Conservation (phyloP, 768 basidiomycete species). For the Dacryopinax primogenitus region DNA sequence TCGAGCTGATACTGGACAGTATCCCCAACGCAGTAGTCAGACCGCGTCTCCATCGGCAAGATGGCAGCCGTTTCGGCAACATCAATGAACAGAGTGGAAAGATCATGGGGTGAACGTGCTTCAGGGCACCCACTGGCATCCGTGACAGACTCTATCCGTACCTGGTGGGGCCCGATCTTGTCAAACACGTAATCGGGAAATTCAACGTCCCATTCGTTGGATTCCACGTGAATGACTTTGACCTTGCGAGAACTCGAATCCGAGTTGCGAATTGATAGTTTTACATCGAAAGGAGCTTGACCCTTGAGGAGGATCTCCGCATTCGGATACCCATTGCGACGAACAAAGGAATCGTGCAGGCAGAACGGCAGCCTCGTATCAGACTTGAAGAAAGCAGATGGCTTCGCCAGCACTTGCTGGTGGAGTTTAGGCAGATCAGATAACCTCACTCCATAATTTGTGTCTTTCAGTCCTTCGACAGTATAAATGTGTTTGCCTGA, state of each 20-base stretch:
- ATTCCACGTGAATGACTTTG: constrained; percentile 39
- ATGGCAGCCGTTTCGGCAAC: constrained; percentile 96
- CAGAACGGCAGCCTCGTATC: constrained; percentile 59
- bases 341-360: constrained; percentile 49
- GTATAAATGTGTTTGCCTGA: constrained; percentile 80
- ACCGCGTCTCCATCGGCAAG: constrained; percentile 61
- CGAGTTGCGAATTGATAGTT: constrained; percentile 62
- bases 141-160: constrained; percentile 61
- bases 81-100: constrained; percentile 64
- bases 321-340: constrained; percentile 25
- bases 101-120: constrained; percentile 46
- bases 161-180: constrained; percentile 66
- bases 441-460: constrained; percentile 60
- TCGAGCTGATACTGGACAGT: constrained; percentile 83
- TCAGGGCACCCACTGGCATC: constrained; percentile 79
- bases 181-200: constrained; percentile 58
- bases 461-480: constrained; percentile 77
- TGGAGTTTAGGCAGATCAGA: constrained; percentile 62
- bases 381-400: constrained; percentile 65
- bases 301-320: constrained; percentile 62
- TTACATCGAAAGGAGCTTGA: constrained; percentile 69
- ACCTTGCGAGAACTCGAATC: constrained; percentile 52
- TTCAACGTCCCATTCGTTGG: constrained; percentile 55
- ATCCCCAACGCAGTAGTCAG: constrained; percentile 84
- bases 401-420: constrained; percentile 71